phyloP scores from a whole-genome alignment of 2,329 filamentous ascomycete species.

The Penicillium sp. region DNA sequence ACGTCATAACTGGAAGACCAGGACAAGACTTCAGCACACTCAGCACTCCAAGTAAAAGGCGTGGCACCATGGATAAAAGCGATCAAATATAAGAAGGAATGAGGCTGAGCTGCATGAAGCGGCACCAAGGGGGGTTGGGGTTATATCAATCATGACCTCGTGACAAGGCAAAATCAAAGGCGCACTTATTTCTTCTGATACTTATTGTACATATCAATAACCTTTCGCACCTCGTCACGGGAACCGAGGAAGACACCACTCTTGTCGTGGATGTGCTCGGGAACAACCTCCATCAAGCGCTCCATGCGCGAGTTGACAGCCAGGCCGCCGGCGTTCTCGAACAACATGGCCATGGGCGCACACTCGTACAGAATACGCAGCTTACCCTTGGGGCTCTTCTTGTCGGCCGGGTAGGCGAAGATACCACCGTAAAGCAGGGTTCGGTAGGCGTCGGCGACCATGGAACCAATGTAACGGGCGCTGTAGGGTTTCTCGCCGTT shows the following conservation, averaged over 20 bases:
- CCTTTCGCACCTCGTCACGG: slow-evolving; percentile 91
- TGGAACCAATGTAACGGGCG: slow-evolving; percentile 90
- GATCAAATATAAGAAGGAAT: slow-evolving; percentile 1
- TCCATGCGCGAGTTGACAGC: slow-evolving; percentile 88
- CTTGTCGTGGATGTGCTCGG: slow-evolving; percentile 89
- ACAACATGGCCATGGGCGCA: slow-evolving; percentile 97
- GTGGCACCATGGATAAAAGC: slow-evolving; percentile 6
- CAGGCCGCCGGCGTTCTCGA: slow-evolving; percentile 95
- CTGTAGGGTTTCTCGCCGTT: slow-evolving; percentile 80
- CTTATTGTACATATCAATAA: slow-evolving; percentile 72
- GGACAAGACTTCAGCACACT: slow-evolving; percentile 4
- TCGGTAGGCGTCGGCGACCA: slow-evolving; percentile 97
- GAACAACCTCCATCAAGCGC: slow-evolving; percentile 82
- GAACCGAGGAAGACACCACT: slow-evolving; percentile 96
- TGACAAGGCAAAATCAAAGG: neutral
- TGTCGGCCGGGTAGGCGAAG: slow-evolving; percentile 95
- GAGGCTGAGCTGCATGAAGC: slow-evolving; percentile 5
- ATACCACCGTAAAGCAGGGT: slow-evolving; percentile 93
- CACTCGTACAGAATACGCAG: slow-evolving; percentile 96
- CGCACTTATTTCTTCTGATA: slow-evolving; percentile 31
- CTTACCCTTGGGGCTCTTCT: slow-evolving; percentile 98
- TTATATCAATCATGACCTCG: slow-evolving; percentile 1
- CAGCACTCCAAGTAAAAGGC: slow-evolving; percentile 8
- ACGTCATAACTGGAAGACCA: slow-evolving; percentile 3
- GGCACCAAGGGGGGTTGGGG: slow-evolving; percentile 3